Evolutionary conservation across 805 yeast genomes (phyloP).

Genomic region (Saccharomycopsis capsularis): DNA sequence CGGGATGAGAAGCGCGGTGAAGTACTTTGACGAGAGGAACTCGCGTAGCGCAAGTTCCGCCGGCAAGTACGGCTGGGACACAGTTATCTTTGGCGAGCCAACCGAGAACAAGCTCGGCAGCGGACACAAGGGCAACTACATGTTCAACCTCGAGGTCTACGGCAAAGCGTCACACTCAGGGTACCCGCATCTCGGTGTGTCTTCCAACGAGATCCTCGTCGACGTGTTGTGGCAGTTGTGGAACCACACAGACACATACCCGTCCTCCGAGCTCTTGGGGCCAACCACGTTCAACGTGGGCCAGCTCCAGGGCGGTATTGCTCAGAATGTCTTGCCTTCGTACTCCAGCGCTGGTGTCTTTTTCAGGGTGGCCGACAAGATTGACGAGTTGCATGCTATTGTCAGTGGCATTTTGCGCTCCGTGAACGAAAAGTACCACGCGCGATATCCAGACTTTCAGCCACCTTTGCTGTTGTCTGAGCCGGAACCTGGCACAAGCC

Average conservation of each 20-base stretch:
- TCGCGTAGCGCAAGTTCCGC: not conserved
- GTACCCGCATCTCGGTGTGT: conserved; percentile 61
- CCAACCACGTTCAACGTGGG: conserved; percentile 60
- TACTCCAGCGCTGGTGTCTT: conserved; percentile 42
- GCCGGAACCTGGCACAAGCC: not conserved
- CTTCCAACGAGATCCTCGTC: conserved; percentile 51
- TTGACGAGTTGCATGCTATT: conserved; percentile 14
- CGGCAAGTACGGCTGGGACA: conserved; percentile 29
- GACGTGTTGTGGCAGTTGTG: conserved; percentile 41
- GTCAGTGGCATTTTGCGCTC: not conserved
- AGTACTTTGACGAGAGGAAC: conserved; percentile 27
- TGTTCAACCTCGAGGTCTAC: conserved; percentile 36
- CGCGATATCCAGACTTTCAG: not conserved
- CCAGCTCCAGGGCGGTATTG: conserved; percentile 51
- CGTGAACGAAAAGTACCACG: conserved; percentile 1
- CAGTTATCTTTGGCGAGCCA: conserved; percentile 70
- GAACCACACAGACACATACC: conserved; percentile 32
- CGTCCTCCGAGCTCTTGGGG: conserved; percentile 48
- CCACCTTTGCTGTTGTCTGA: too few species aligned
- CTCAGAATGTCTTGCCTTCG: conserved; percentile 61
- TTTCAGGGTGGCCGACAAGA: conserved; percentile 48
- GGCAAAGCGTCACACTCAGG: conserved; percentile 64
- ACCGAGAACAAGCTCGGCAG: conserved; percentile 61
- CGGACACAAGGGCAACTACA: conserved; percentile 60
- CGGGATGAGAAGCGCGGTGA: conserved; percentile 49